phyloP scores from a whole-genome alignment of 2,329 filamentous ascomycete species.

The Nemania diffusa region DNA sequence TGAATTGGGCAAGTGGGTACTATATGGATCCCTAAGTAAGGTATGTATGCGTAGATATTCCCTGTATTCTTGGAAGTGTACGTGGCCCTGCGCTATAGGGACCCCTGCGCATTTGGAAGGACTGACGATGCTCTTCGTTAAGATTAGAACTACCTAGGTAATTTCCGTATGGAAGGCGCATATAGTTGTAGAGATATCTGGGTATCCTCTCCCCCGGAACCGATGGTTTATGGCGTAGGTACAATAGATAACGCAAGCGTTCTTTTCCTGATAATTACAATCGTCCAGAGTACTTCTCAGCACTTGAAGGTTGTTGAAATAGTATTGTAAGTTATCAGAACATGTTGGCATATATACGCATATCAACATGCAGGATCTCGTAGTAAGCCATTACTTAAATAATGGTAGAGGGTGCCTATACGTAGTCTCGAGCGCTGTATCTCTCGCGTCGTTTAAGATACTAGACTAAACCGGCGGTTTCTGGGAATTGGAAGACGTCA shows the following conservation, averaged over 20 bases:
- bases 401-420: background rate
- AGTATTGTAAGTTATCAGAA: background rate
- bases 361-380: background rate
- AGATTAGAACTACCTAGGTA: background rate
- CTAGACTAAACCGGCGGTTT: background rate
- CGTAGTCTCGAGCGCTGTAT: background rate
- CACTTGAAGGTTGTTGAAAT: background rate
- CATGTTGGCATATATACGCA: background rate
- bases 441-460: background rate
- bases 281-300: too few species aligned
- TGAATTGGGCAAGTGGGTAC: constrained; percentile 32
- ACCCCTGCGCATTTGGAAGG: background rate
- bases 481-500: constrained; percentile 26
- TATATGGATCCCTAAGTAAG: too few species aligned
- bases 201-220: background rate
- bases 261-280: too few species aligned
- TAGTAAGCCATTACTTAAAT: background rate
- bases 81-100: background rate
- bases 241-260: too few species aligned
- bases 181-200: background rate
- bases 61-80: background rate
- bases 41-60: background rate
- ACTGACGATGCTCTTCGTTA: background rate
- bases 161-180: background rate
- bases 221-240: background rate